phyloP scores from a whole-genome alignment of 441 rosid genomes.

The Aquilaria agallochum region DNA sequence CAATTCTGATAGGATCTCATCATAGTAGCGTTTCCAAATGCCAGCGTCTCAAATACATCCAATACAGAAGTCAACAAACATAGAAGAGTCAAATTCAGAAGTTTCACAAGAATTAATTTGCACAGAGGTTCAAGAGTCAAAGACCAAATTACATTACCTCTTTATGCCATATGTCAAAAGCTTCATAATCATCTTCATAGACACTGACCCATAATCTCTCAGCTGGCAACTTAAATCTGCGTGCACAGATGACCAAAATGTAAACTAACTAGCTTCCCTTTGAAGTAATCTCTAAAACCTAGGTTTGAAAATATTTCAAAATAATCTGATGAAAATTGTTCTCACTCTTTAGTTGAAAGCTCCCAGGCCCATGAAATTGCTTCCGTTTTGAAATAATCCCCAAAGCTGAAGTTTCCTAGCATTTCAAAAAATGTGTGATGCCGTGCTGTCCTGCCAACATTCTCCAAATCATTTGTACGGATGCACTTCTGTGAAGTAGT shows the following conservation, averaged over 20 bases:
- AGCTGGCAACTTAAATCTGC: conserved; percentile 64
- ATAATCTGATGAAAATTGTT: conserved; percentile 8
- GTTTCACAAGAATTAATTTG: too few species aligned
- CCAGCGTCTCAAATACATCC: not conserved
- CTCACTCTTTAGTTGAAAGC: conserved; percentile 80
- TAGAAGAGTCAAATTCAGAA: conserved; percentile 8
- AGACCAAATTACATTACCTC: conserved; percentile 38
- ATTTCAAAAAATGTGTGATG: conserved; percentile 97
- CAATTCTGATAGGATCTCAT: not conserved
- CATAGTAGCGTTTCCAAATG: not conserved
- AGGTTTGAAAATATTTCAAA: not conserved
- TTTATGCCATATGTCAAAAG: conserved; percentile 77
- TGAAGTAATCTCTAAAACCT: not conserved
- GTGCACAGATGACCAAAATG: conserved; percentile 10
- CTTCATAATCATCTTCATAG: conserved; percentile 83
- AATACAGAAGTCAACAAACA: not conserved
- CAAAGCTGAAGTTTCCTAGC: conserved; percentile 97
- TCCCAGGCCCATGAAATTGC: conserved; percentile 98
- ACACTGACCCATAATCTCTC: conserved; percentile 83
- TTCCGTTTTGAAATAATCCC: conserved; percentile 92
- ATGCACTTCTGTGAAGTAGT: conserved; percentile 88
- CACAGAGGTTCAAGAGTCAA: not conserved
- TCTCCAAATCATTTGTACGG: conserved; percentile 91
- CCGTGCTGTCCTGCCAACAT: conserved; percentile 84
- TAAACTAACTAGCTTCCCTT: conserved; percentile 2